Conservation (phyloP, 495 filamentous ascomycete genomes). For the Aspergillus mulundensis region DNA sequence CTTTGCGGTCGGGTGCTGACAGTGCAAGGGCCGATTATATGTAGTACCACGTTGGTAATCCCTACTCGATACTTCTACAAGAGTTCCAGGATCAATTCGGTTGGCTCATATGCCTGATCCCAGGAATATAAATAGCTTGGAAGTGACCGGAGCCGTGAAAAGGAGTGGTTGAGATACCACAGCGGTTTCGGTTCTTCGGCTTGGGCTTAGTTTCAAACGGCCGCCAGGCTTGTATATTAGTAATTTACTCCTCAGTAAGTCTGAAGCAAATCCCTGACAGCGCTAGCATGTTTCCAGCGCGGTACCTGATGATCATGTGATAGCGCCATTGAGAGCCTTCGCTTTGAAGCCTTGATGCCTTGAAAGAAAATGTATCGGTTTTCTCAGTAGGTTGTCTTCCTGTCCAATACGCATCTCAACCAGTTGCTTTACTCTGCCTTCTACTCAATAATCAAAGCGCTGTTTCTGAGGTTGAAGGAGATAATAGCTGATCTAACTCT, state of each 20-base stretch:
- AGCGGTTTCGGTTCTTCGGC: not conserved
- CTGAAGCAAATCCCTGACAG: not conserved
- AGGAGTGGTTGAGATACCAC: not conserved
- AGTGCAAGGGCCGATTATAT: not conserved
- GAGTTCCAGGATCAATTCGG: not conserved
- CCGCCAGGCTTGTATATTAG: not conserved
- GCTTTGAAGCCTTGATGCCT: slow-evolving; percentile 1
- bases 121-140: slow-evolving; percentile 1
- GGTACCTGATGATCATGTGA: slow-evolving; percentile 7
- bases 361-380: not conserved
- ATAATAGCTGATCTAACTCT: not conserved
- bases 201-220: not conserved
- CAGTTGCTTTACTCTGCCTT: not conserved
- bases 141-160: not conserved
- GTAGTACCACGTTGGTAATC: not conserved
- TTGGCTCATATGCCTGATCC: not conserved
- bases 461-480: not conserved
- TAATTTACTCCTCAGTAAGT: not conserved
- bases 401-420: not conserved
- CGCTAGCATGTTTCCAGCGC: not conserved
- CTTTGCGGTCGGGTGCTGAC: not conserved
- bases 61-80: not conserved
- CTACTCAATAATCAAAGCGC: not conserved
- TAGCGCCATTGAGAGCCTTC: not conserved
- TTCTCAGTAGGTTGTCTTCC: not conserved